Base-by-base conservation (phyloP, 768 basidiomycete genomes). In the Leccinellum albellum region DNA sequence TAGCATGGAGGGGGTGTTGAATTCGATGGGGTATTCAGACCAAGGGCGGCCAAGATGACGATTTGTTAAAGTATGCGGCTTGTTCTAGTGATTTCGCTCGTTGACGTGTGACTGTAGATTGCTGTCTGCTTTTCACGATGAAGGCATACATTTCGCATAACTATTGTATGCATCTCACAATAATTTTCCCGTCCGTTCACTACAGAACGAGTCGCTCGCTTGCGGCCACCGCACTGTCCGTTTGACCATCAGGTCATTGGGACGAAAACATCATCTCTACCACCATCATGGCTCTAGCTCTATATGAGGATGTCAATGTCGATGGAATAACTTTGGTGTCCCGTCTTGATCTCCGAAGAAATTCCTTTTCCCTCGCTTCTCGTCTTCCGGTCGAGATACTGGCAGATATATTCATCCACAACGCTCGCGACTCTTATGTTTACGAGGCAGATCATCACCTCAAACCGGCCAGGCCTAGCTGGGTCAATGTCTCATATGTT, bases 31-130 rank as follows among this genome's bases (percentile, higher is more conserved):
- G 1, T 87, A 84, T 65, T 81, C 84, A 20, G 89, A 95, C 51
- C 83, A 79, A 83, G 95, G 46, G 92, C 91, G 1, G 84, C 93
- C 2, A 98, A 98, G 73, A 95, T 98, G 94, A 96, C 62, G 95
- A 96, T 69, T 77, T 98, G 23, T 76, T 98, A 35, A 94, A 89
- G 92, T 93, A 66, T 53, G 87, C 75, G 23, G 10, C 29, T 32
- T 48, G 13, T n/a, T 23, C 13, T 12, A 10, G 31, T 31, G 21
- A 12, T 4, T 23, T 37, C 2, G 4, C 20, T 32, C 42, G 13
- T 52, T 68, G 26, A 64, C 29, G 12, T 23, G 4, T 32, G 14
- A 9, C 9, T 35, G 32, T 63, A 90, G 88, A 71, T 65, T 90
- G 21, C 65, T 90, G n/a, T 79, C 85, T 26, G 83, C 86, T 8